Conservation (phyloP, 2,329 filamentous ascomycete genomes). For the Diaporthe vaccinii region DNA sequence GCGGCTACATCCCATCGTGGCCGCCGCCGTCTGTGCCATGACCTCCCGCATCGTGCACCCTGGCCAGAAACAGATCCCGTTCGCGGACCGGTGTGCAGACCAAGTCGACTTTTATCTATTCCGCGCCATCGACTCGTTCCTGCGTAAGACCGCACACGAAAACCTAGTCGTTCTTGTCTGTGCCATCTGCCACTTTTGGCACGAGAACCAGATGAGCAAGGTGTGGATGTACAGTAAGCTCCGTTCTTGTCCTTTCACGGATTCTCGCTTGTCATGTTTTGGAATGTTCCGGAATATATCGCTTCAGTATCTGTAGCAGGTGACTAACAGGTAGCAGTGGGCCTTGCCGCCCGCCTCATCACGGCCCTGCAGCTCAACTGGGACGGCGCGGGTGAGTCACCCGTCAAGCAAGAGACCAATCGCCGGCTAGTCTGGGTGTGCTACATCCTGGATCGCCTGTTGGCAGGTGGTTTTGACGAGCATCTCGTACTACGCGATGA, state of each 20-base stretch:
- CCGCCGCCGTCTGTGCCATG: constrained; percentile 56
- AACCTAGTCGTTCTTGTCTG: constrained; percentile 51
- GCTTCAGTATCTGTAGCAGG: too few relatives aligned
- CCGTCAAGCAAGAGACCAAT: constrained; percentile 53
- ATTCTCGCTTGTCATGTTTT: too few relatives aligned
- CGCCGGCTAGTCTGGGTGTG: constrained; percentile 56
- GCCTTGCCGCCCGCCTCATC: constrained; percentile 54
- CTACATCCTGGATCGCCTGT: constrained; percentile 54
- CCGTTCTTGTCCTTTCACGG: too few relatives aligned
- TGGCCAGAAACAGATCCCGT: constrained; percentile 50
- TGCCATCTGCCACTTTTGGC: constrained; percentile 54
- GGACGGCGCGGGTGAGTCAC: constrained; percentile 51
- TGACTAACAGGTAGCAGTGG: constrained; percentile 40
- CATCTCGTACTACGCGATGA: constrained; percentile 54
- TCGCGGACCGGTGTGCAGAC: constrained; percentile 54
- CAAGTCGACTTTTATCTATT: constrained; percentile 57
- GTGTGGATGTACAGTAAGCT: constrained; percentile 53
- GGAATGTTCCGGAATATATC: too few relatives aligned
- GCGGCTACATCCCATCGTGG: constrained; percentile 51
- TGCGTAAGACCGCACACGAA: constrained; percentile 46
- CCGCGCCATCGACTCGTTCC: constrained; percentile 55
- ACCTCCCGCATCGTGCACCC: constrained; percentile 54
- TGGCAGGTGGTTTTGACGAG: constrained; percentile 57
- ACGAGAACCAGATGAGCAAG: constrained; percentile 54
- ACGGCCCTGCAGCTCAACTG: constrained; percentile 56